These are phyloP conservation scores for Calonectria hawksworthii DNA, from an alignment of 2,329 filamentous ascomycete species.

Conservation along the genomic window DNA sequence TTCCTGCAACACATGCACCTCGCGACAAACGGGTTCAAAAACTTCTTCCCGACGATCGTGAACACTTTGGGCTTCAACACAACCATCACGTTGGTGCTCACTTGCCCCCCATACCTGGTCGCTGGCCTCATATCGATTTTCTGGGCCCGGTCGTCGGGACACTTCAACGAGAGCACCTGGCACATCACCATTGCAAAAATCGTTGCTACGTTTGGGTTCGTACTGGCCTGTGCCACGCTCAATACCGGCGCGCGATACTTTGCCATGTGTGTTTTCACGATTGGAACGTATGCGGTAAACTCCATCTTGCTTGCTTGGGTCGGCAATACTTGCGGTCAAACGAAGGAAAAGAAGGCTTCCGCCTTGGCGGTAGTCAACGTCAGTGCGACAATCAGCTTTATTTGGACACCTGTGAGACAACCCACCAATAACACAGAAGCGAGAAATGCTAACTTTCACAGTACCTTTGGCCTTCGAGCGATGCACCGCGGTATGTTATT, in stretches of 20 bases:
- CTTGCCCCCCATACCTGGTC: slow-evolving; percentile 59
- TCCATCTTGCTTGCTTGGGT: slow-evolving; percentile 61
- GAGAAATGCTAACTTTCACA: neutral
- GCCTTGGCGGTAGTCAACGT: slow-evolving; percentile 59
- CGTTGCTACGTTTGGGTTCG: slow-evolving; percentile 56
- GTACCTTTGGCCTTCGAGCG: slow-evolving; percentile 6
- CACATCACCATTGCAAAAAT: slow-evolving; percentile 52
- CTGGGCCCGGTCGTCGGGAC: slow-evolving; percentile 58
- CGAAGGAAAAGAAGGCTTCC: slow-evolving; percentile 59
- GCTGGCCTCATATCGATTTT: slow-evolving; percentile 57
- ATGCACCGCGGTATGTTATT: neutral
- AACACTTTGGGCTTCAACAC: slow-evolving; percentile 57
- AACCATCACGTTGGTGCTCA: slow-evolving; percentile 64
- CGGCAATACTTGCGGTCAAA: slow-evolving; percentile 56
- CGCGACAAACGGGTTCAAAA: slow-evolving; percentile 44
- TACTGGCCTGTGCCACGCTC: slow-evolving; percentile 48
- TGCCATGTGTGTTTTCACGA: slow-evolving; percentile 53
- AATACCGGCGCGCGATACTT: slow-evolving; percentile 50
- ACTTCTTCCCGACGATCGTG: slow-evolving; percentile 57
- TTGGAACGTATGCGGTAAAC: slow-evolving; percentile 56
- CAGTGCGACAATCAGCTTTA: slow-evolving; percentile 42
- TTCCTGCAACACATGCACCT: slow-evolving; percentile 48
- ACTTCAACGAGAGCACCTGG: slow-evolving; percentile 57
- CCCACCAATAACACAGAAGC: neutral
- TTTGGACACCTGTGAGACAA: neutral